Percentiles rank a stretch among this genome's conserved stretches.
phyloP scores from a whole-genome alignment of 495 filamentous ascomycete species.

The Filosporella fistucella region DNA sequence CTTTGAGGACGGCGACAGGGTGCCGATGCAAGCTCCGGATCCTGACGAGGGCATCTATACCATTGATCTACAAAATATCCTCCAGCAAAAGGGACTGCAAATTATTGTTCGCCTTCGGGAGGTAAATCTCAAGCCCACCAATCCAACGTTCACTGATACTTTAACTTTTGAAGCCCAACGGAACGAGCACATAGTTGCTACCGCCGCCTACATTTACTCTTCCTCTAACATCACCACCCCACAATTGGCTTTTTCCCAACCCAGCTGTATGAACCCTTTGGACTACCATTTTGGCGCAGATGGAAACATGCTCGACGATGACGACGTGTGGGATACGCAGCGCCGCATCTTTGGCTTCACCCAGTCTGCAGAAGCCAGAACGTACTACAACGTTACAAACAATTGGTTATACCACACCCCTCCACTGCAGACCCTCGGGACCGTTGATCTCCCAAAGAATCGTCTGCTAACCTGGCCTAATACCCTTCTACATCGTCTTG shows the following conservation, averaged over 20 bases:
- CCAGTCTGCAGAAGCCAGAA: not conserved
- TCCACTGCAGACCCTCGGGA: slow-evolving; percentile 4
- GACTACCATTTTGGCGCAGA: not conserved
- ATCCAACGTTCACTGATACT: not conserved
- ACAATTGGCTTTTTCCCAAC: not conserved
- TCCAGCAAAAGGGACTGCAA: slow-evolving; percentile 27
- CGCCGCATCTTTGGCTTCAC: not conserved
- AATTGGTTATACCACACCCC: not conserved
- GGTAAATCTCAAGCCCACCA: not conserved
- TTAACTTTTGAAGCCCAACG: not conserved
- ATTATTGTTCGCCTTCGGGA: not conserved
- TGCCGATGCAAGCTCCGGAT: not conserved
- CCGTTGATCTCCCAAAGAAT: not conserved
- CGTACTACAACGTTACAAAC: slow-evolving; percentile 1
- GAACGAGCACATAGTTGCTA: not conserved
- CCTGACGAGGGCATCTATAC: not conserved
- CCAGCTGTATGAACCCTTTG: too few species aligned
- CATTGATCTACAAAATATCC: slow-evolving; percentile 25
- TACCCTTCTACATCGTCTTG: not conserved
- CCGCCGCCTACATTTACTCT: not conserved
- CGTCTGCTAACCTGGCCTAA: not conserved
- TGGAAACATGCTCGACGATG: not conserved
- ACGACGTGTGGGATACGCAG: too few species aligned
- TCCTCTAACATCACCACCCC: not conserved
- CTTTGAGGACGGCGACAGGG: slow-evolving; percentile 2